phyloP scores from a whole-genome alignment of 768 basidiomycete genomes.

The Pisolithus albus region DNA sequence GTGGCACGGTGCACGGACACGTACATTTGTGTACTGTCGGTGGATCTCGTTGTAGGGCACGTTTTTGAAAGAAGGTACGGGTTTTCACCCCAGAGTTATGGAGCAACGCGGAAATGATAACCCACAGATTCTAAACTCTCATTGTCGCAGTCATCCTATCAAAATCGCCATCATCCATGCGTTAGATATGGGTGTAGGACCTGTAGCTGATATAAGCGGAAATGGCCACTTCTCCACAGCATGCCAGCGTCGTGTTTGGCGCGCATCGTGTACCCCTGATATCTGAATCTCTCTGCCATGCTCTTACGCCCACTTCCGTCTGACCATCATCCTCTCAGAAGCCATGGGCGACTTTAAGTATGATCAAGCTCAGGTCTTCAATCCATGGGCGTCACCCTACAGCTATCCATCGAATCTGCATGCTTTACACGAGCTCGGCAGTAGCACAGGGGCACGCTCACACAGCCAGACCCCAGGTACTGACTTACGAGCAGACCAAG shows the following conservation, averaged over 20 bases:
- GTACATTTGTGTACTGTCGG: not conserved
- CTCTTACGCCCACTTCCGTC: not conserved
- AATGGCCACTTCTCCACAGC: not conserved
- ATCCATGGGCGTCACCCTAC: not conserved
- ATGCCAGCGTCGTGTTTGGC: not conserved
- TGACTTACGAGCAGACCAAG: not conserved
- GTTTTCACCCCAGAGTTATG: not conserved
- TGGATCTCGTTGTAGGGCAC: not conserved
- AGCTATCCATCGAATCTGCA: not conserved
- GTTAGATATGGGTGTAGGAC: not conserved
- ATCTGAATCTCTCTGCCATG: not conserved
- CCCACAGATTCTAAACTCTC: not conserved
- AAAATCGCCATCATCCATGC: not conserved
- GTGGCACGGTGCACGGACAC: not conserved
- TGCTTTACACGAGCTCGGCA: not conserved
- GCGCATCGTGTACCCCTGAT: not conserved
- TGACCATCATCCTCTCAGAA: not conserved
- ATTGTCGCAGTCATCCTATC: not conserved
- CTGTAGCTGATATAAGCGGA: conserved; percentile 13
- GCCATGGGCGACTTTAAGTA: not conserved
- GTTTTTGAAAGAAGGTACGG: not conserved
- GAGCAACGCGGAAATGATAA: not conserved
- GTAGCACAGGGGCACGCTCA: not conserved
- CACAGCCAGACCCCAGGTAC: not conserved
- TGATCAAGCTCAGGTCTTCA: not conserved